Conservation (phyloP, 2,329 filamentous ascomycete species). For the Orbilia oligospora region DNA sequence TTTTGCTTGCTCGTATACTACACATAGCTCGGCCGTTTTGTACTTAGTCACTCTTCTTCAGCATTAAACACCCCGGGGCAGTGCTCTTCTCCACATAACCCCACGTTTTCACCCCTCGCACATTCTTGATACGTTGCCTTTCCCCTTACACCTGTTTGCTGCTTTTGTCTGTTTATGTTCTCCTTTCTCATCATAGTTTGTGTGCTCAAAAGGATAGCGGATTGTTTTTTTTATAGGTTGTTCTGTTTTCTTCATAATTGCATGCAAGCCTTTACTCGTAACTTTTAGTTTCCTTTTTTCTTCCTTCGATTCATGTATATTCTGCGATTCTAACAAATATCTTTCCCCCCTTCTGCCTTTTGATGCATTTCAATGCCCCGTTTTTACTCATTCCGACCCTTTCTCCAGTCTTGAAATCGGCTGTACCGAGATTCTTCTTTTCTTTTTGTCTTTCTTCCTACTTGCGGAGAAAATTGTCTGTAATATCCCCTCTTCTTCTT, state of each 20-base stretch:
- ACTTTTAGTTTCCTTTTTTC: slow-evolving; percentile 22
- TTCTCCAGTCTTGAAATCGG: slow-evolving; percentile 17
- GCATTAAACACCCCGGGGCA: not conserved
- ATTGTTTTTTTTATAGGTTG: slow-evolving; percentile 38
- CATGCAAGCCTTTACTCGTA: slow-evolving; percentile 30
- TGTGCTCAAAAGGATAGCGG: slow-evolving; percentile 49
- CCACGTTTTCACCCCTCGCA: not conserved
- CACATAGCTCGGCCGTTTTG: slow-evolving; percentile 27
- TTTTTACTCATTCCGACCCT: not conserved
- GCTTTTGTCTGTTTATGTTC: slow-evolving; percentile 32
- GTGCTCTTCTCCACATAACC: not conserved
- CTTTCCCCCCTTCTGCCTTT: slow-evolving; percentile 12
- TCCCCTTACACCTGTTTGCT: slow-evolving; percentile 14
- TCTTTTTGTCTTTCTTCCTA: not conserved
- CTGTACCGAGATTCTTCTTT: not conserved
- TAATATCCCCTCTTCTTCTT: not conserved
- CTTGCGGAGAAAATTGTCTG: slow-evolving; percentile 9
- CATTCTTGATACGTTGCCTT: not conserved
- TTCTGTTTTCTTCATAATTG: slow-evolving; percentile 26
- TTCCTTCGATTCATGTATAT: slow-evolving; percentile 45
- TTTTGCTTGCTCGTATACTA: slow-evolving; percentile 10
- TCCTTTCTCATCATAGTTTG: slow-evolving; percentile 14
- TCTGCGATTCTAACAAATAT: slow-evolving; percentile 41
- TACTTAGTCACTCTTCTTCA: slow-evolving; percentile 18
- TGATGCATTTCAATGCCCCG: slow-evolving; percentile 3